Evolutionary conservation across 805 yeast genomes (phyloP).

Genomic region (Candida yuanshanica): DNA sequence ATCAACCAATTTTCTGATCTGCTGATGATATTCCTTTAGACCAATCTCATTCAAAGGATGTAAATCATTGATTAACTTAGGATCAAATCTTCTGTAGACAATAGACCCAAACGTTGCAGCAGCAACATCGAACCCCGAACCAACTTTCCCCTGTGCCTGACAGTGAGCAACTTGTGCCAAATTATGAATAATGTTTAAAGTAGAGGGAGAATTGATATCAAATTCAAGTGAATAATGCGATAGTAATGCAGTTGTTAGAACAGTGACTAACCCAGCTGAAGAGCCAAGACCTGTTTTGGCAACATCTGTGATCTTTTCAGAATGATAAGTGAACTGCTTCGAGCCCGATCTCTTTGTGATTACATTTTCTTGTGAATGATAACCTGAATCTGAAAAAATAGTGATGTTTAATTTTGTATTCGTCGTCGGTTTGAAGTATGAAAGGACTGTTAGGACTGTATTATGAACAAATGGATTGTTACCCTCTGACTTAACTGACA

Average conservation of each 20-base stretch:
- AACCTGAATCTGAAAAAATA: slow-evolving; percentile 81
- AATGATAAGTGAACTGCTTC: slow-evolving; percentile 55
- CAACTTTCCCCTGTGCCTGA: slow-evolving; percentile 89
- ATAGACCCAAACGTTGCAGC: slow-evolving; percentile 92
- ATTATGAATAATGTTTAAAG: slow-evolving; percentile 56
- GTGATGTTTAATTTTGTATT: slow-evolving; percentile 38
- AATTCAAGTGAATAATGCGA: slow-evolving; percentile 37
- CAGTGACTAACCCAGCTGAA: slow-evolving; percentile 88
- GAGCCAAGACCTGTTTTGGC: slow-evolving; percentile 96
- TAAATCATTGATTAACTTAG: slow-evolving; percentile 40
- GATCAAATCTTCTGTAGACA: slow-evolving; percentile 69
- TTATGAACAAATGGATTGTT: slow-evolving; percentile 73
- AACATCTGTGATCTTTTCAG: slow-evolving; percentile 55
- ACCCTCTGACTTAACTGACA: slow-evolving; percentile 27
- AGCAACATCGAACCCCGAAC: slow-evolving; percentile 97
- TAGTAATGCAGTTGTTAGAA: slow-evolving; percentile 64
- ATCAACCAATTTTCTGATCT: slow-evolving; percentile 34
- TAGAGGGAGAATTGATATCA: slow-evolving; percentile 22
- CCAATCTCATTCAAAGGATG: slow-evolving; percentile 25
- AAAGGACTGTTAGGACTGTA: slow-evolving; percentile 48
- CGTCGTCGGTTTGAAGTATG: slow-evolving; percentile 35
- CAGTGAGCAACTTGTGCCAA: slow-evolving; percentile 88
- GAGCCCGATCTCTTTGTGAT: slow-evolving; percentile 27
- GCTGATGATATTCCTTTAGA: slow-evolving; percentile 21
- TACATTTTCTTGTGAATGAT: slow-evolving; percentile 69